Conservation (phyloP, 768 basidiomycete species). For the Russula emetica region DNA sequence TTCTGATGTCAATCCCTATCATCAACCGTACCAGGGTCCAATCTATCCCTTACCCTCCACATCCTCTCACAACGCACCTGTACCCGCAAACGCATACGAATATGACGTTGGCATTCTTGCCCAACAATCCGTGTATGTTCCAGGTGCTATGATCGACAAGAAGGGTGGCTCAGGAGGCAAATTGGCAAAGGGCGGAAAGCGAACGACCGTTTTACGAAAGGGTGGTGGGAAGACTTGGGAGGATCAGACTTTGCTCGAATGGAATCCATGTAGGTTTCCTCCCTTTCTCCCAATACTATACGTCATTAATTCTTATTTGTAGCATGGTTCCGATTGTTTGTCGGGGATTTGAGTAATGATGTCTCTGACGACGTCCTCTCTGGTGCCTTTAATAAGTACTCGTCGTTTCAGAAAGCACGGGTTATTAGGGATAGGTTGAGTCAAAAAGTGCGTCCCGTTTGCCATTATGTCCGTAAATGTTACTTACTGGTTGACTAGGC, state of each 20-base stretch:
- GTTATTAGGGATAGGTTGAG: slow-evolving; percentile 94
- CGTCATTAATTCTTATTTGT: slow-evolving; percentile 19
- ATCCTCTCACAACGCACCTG: slow-evolving; percentile 67
- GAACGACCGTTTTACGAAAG: slow-evolving; percentile 90
- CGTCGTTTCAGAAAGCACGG: slow-evolving; percentile 90
- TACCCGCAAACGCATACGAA: slow-evolving; percentile 87
- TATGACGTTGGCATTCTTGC: slow-evolving; percentile 89
- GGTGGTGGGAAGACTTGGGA: slow-evolving; percentile 98
- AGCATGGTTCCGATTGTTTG: slow-evolving; percentile 98
- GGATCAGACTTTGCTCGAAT: slow-evolving; percentile 93
- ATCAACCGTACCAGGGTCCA: slow-evolving; percentile 74
- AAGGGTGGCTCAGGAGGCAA: slow-evolving; percentile 82
- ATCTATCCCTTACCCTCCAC: slow-evolving; percentile 62
- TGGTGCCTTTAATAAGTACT: slow-evolving; percentile 89
- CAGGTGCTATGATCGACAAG: slow-evolving; percentile 87
- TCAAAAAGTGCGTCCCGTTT: slow-evolving; percentile 65
- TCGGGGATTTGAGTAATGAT: slow-evolving; percentile 97
- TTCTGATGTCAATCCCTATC: slow-evolving; percentile 73
- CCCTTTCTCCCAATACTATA: neutral
- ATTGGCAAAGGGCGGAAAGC: slow-evolving; percentile 83
- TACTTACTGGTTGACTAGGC: slow-evolving; percentile 49
- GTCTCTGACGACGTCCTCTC: slow-evolving; percentile 93
- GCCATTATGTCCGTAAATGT: slow-evolving; percentile 6
- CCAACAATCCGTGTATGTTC: slow-evolving; percentile 89
- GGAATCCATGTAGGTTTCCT: slow-evolving; percentile 81